Evolutionary conservation across 805 yeast genomes (phyloP).

Genomic region (Ogataea pilisensis): DNA sequence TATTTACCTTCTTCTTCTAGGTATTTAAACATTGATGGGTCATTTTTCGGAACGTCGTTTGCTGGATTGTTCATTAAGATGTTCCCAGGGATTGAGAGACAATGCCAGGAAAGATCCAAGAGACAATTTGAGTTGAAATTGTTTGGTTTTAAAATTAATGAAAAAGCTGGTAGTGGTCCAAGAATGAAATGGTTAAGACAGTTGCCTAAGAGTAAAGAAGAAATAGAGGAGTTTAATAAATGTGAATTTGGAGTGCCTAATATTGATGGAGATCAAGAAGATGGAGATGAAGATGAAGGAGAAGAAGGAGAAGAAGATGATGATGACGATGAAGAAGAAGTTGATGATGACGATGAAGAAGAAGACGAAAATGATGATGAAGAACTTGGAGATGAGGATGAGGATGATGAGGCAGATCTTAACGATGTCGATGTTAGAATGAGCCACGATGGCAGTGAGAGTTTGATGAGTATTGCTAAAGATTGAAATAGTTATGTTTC

Average conservation of each 20-base stretch:
- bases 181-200: slow-evolving; percentile 93
- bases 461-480: slow-evolving; percentile 31
- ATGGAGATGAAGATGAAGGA: slow-evolving; percentile 21
- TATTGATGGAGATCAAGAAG: slow-evolving; percentile 5
- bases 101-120: slow-evolving; percentile 57
- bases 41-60: slow-evolving; percentile 94
- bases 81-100: slow-evolving; percentile 85
- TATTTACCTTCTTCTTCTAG: slow-evolving; percentile 86
- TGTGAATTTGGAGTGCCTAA: slow-evolving; percentile 62
- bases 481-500: slow-evolving; percentile 13
- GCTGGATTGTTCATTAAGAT: slow-evolving; percentile 88
- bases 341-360: slow-evolving; percentile 13
- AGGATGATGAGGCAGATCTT: slow-evolving; percentile 7
- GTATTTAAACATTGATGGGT: slow-evolving; percentile 88
- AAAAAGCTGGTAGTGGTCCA: slow-evolving; percentile 76
- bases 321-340: slow-evolving; percentile 17
- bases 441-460: slow-evolving; percentile 29
- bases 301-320: slow-evolving; percentile 16
- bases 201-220: slow-evolving; percentile 60
- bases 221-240: slow-evolving; percentile 54
- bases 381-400: slow-evolving; percentile 6
- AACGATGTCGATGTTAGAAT: slow-evolving; percentile 13
- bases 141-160: slow-evolving; percentile 83
- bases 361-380: slow-evolving; percentile 12
- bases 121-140: slow-evolving; percentile 65